Conservation (phyloP, 306 rosid species). For the Acmispon strigosus region DNA sequence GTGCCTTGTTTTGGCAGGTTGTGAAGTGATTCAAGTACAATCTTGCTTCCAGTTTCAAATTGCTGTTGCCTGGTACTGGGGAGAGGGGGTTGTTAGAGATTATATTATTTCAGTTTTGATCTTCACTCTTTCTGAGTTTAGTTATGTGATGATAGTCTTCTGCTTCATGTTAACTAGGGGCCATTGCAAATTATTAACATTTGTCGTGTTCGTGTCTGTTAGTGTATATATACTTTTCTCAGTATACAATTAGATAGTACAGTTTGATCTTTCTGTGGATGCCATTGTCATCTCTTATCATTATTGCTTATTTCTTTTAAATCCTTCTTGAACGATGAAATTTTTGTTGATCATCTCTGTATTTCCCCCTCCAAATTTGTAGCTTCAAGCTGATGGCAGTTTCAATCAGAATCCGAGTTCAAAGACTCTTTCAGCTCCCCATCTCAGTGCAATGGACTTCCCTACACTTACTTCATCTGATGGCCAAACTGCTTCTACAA, state of each 20-base stretch:
- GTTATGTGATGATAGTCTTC: neutral
- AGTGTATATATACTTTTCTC: neutral
- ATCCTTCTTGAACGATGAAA: neutral
- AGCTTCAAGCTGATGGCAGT: slow-evolving; percentile 78
- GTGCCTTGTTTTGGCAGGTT: slow-evolving; percentile 46
- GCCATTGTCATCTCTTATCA: neutral
- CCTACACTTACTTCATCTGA: slow-evolving; percentile 55
- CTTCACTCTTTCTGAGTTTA: neutral
- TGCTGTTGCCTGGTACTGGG: slow-evolving; percentile 23
- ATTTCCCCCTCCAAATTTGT: slow-evolving; percentile 13
- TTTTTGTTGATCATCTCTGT: neutral
- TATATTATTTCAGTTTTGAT: neutral
- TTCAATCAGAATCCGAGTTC: slow-evolving; percentile 52
- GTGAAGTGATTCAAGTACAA: slow-evolving; percentile 30
- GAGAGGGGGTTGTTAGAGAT: slow-evolving; percentile 15
- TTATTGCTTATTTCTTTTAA: neutral
- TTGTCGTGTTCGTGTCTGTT: neutral
- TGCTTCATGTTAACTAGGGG: neutral
- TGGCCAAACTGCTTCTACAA: slow-evolving; percentile 43
- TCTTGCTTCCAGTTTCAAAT: slow-evolving; percentile 22
- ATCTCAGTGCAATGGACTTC: slow-evolving; percentile 64
- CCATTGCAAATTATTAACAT: neutral
- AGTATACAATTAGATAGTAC: neutral
- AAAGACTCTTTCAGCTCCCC: slow-evolving; percentile 54
- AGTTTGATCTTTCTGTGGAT: neutral